Conservation (phyloP, 495 filamentous ascomycete genomes). For the Aspergillus cristatus region DNA sequence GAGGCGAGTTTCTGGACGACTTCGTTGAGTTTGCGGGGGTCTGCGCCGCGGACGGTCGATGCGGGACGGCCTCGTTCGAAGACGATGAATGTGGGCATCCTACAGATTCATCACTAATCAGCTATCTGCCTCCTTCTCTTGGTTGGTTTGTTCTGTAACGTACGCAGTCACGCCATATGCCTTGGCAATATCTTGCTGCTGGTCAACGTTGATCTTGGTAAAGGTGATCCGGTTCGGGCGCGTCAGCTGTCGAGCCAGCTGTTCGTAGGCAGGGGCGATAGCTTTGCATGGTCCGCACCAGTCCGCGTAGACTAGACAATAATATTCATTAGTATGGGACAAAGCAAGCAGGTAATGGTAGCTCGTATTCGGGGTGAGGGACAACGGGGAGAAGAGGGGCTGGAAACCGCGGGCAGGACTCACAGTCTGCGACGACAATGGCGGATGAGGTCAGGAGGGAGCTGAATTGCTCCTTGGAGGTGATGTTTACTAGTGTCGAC, state of each 20-base stretch:
- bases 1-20: constrained; percentile 63
- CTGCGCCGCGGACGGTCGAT: constrained; percentile 64
- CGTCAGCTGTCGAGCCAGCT: constrained; percentile 62
- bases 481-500: constrained; percentile 60
- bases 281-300: constrained; percentile 81
- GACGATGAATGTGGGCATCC: constrained; percentile 80
- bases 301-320: constrained; percentile 59
- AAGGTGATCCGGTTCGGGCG: constrained; percentile 69
- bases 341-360: not conserved
- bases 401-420: constrained; percentile 30
- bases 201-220: constrained; percentile 75
- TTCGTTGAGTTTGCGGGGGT: constrained; percentile 56
- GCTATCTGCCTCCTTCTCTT: not conserved
- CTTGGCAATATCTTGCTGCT: constrained; percentile 62
- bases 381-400: constrained; percentile 6
- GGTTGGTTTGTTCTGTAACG: constrained; percentile 16
- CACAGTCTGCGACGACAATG: constrained; percentile 81
- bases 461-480: constrained; percentile 62
- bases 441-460: constrained; percentile 54
- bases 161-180: constrained; percentile 66
- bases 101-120: constrained; percentile 9
- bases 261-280: constrained; percentile 77
- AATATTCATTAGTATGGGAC: constrained; percentile 13
- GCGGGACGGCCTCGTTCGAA: constrained; percentile 66
- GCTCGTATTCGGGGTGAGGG: constrained; percentile 4